These are phyloP conservation scores for Nothomitra cinnamomea DNA, from an alignment of 2,329 filamentous ascomycete genomes.

Conservation along the genomic window DNA sequence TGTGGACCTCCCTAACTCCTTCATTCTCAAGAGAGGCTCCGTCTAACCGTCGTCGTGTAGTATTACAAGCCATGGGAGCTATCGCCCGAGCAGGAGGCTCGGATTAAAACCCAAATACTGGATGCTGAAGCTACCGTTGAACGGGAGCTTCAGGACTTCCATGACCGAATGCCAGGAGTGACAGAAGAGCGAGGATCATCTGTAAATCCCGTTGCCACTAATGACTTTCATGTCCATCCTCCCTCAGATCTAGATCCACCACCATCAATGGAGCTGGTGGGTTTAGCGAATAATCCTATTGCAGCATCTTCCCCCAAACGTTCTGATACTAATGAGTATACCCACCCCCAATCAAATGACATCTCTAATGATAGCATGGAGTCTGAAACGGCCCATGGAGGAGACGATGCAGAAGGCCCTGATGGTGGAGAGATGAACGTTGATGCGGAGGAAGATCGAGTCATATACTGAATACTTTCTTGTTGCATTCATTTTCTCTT, in stretches of 20 bases:
- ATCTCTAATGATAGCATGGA: background rate
- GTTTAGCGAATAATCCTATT: conserved; percentile 16
- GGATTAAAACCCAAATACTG: conserved; percentile 52
- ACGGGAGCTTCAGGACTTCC: conserved; percentile 47
- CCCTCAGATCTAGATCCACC: background rate
- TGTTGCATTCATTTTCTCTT: background rate
- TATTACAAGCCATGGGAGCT: conserved; percentile 77
- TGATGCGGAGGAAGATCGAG: conserved; percentile 74
- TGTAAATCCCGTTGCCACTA: conserved; percentile 16
- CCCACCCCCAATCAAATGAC: conserved; percentile 12
- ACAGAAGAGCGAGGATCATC: conserved; percentile 10
- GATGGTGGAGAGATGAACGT: conserved; percentile 63
- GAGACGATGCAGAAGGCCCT: conserved; percentile 30
- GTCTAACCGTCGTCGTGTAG: conserved; percentile 29
- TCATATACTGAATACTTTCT: conserved; percentile 54
- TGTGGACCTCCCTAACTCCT: conserved; percentile 20
- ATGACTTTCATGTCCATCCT: conserved; percentile 16
- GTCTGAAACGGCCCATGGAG: conserved; percentile 4
- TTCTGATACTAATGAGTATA: conserved; percentile 19
- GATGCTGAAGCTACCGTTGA: conserved; percentile 46
- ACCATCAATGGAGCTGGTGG: conserved; percentile 13
- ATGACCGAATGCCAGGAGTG: conserved; percentile 25
- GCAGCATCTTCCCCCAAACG: conserved; percentile 19
- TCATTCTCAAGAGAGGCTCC: background rate
- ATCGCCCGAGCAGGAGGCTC: conserved; percentile 48